Base-by-base conservation (phyloP, 2,329 filamentous ascomycete species). In the Fusarium sp. region DNA sequence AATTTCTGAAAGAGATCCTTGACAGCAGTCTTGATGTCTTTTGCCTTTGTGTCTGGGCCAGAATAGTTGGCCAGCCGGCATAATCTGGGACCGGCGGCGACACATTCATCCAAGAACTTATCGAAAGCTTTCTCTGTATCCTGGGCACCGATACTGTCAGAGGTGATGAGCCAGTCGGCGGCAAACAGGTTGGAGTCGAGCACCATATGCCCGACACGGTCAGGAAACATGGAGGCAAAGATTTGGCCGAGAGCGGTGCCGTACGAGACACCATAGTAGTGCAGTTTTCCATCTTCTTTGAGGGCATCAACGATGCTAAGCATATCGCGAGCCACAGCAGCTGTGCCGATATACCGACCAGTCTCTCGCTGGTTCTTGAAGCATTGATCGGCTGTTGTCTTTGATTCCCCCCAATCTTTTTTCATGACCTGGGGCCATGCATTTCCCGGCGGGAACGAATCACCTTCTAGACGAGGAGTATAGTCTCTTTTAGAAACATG, bases 261-360 rank as follows among this genome's bases (percentile, higher is more conserved):
- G 31, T 70, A 69, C 2, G 62, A 69, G 26, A 39, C 28, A 8
- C 78, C 79, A 73, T 73, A 80, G 57, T 76, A 81, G 44, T 74
- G 62, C 6, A 80, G 57, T 60, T 76, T 28, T 10, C 75, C 73
- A 53, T 78, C 78, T 40, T 77, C 75, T 9, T 65, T 74, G 5
- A 80, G 74, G 7, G 75, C 76, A 52, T 82, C 40, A 3, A 78
- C 79, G 19, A 82, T 77, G 15, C 69, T 24, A 57, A 81, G 76
- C 70, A 81, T 75, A 63, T 82, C 80, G 42, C 80, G 74, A 14
- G 77, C 80, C 1, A 76, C 75, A 53, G 77, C 78, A 7, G 28
- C 28, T 31, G 28, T 31, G 9, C 28, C 28, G 5, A 31, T 31
- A 31, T 31, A 13, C 5, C 28, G 28, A 10, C 28, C 28, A 10